Evolutionary conservation across 441 rosid species (phyloP).

Genomic region (Populus hybrid): DNA sequence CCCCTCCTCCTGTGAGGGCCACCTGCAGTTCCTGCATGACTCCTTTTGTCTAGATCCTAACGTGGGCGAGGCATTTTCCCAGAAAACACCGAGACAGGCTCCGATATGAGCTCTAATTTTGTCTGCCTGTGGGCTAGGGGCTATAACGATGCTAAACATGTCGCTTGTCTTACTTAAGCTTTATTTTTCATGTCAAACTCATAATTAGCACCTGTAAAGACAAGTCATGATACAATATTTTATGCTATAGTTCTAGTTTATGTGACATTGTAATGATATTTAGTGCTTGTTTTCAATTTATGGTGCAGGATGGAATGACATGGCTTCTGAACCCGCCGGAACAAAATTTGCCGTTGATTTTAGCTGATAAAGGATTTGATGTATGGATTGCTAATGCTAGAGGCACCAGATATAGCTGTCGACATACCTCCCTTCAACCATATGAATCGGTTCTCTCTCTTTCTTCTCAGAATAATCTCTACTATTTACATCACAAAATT

Average conservation of each 20-base stretch:
- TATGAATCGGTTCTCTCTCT: slow-evolving; percentile 33
- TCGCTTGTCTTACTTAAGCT: too few relatives aligned
- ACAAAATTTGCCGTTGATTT: slow-evolving; percentile 75
- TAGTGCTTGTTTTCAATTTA: not conserved
- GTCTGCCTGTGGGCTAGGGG: not conserved
- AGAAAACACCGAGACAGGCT: not conserved
- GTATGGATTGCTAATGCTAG: slow-evolving; percentile 90
- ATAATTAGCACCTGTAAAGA: not conserved
- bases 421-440: slow-evolving; percentile 56
- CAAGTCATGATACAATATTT: not conserved
- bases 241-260: not conserved
- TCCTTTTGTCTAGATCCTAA: slow-evolving; percentile 1
- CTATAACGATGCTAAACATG: too few relatives aligned
- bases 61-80: not conserved
- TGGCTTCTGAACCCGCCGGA: slow-evolving; percentile 86
- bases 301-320: slow-evolving; percentile 79
- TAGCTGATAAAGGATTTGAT: slow-evolving; percentile 86
- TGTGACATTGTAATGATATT: not conserved
- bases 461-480: not conserved
- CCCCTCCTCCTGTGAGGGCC: not conserved
- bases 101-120: not conserved
- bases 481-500: not conserved
- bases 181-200: not conserved
- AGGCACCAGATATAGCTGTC: slow-evolving; percentile 75
- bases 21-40: slow-evolving; percentile 14